Percentiles rank a stretch among this genome's conserved stretches.
Evolutionary conservation across 139 green algal genomes (phyloP).

Genomic region (Trebouxia sp.): DNA sequence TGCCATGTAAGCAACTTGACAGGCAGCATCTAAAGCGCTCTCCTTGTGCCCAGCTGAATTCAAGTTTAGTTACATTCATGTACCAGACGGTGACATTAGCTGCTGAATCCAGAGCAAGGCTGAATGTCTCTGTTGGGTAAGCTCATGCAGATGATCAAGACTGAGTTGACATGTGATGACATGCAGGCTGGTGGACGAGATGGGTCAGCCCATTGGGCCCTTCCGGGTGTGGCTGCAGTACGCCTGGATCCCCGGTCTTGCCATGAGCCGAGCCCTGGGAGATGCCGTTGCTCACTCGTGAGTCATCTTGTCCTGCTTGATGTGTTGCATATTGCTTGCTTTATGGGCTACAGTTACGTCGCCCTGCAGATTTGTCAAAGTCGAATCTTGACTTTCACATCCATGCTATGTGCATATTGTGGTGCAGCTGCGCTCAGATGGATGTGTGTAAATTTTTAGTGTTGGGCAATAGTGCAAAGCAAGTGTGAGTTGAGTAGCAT

Average conservation of each 20-base stretch:
- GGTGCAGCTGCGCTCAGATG: too few species aligned
- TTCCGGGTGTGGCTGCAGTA: conserved; percentile 80
- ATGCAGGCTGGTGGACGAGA: conserved; percentile 72
- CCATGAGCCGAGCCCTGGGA: conserved; percentile 88
- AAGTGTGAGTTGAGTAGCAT: too few species aligned
- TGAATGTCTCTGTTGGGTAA: background rate
- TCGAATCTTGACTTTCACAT: background rate
- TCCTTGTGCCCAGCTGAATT: too few species aligned
- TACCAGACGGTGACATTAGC: background rate
- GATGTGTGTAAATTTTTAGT: too few species aligned
- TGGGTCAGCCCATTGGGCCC: conserved; percentile 78
- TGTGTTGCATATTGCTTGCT: background rate
- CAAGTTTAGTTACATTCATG: too few species aligned
- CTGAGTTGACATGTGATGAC: too few species aligned
- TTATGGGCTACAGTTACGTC: background rate
- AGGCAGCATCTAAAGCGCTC: too few species aligned
- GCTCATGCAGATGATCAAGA: background rate
- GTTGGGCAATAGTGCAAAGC: too few species aligned
- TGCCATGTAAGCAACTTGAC: background rate
- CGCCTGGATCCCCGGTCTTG: conserved; percentile 82
- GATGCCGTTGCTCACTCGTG: conserved; percentile 80
- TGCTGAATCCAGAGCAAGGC: background rate
- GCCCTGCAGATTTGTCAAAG: background rate
- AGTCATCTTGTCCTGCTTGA: conserved; percentile 24
- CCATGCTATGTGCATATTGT: too few species aligned